Base-by-base conservation (phyloP, 2,329 filamentous ascomycete species). In the Emmonsiellopsis sp. region DNA sequence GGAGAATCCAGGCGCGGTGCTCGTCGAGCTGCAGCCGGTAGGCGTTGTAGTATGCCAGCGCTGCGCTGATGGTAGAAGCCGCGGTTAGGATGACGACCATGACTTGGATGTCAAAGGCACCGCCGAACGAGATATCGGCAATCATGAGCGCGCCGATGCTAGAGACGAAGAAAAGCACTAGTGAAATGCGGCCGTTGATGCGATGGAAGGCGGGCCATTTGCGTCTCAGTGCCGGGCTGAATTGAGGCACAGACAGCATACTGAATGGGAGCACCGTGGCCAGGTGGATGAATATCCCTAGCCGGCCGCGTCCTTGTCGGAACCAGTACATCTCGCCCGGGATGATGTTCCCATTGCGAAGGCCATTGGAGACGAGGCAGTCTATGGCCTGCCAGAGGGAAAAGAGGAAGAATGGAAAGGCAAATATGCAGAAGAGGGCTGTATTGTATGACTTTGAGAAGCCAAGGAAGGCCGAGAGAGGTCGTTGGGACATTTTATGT, bases 1-100 rank as follows among this genome's bases (percentile, higher is more conserved):
- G 63, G 34, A 84, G 59, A 80, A 84, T 84, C 81, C 81, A 84
- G 2, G 78, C 78, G 1, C 82, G 73, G 56, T 84, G 81, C 59
- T 83, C 75, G 34, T 83, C 79, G 47, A 86, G 79, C 60, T 84
- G 80, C 1, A 84, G 63, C 2, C 70, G 68, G 63, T 79, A 83
- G 63, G 84, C 75, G 56, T 82, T 82, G 61, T 76, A 68, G 33
- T 74, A 75, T 1, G 79, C 77, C 46, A 83, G 54, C 0, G 61
- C 55, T 17, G 79, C 62, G 9, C 72, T 69, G 1, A 63, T 58
- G 0, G 75, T 63, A 1, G 78, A 77, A 6, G 73, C 60, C 32
- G 79, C 68, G 1, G 65, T 73, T 0, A 80, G 60, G 0, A 74
- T 49, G 0, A 74, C 74, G 0, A 76, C 62, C 2, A 61, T 71